A percentile compares a stretch with the other conserved stretches of the same genome.
Conservation (phyloP, 495 filamentous ascomycete species). For the Penicillium odoratum region DNA sequence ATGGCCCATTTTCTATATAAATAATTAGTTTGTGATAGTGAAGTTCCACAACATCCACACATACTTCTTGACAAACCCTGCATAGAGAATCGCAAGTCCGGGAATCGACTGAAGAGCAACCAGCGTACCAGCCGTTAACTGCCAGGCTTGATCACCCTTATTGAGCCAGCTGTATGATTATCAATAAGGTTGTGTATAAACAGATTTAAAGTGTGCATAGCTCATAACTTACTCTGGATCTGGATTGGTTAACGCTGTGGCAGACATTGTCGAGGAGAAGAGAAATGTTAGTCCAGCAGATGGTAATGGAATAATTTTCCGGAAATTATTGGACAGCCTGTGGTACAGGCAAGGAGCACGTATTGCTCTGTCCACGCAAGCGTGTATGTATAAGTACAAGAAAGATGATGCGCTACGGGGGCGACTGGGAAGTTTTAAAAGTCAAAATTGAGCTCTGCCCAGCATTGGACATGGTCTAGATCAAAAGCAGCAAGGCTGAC, state of each 20-base stretch:
- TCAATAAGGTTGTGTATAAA: background rate
- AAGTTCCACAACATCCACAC: background rate
- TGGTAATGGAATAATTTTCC: background rate
- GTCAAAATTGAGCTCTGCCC: no score
- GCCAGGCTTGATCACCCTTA: constrained; percentile 58
- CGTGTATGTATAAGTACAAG: no score
- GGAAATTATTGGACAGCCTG: background rate
- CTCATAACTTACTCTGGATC: background rate
- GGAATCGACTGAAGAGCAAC: constrained; percentile 55
- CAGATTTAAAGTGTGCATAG: background rate
- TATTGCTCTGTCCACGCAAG: no score
- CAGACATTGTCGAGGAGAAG: background rate
- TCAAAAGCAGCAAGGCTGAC: no score
- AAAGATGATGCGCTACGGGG: no score
- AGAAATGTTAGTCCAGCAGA: background rate
- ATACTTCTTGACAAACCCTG: constrained; percentile 52
- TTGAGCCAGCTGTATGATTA: constrained; percentile 40
- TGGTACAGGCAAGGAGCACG: no score
- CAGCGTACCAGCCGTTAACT: constrained; percentile 54
- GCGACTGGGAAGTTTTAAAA: no score
- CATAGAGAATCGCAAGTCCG: constrained; percentile 57
- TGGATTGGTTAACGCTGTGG: background rate
- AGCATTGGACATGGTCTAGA: no score
- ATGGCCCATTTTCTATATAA: background rate
- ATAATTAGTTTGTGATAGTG: background rate